These are phyloP conservation scores for Suillus discolor DNA, from an alignment of 768 basidiomycete species.

Conservation along the genomic window DNA sequence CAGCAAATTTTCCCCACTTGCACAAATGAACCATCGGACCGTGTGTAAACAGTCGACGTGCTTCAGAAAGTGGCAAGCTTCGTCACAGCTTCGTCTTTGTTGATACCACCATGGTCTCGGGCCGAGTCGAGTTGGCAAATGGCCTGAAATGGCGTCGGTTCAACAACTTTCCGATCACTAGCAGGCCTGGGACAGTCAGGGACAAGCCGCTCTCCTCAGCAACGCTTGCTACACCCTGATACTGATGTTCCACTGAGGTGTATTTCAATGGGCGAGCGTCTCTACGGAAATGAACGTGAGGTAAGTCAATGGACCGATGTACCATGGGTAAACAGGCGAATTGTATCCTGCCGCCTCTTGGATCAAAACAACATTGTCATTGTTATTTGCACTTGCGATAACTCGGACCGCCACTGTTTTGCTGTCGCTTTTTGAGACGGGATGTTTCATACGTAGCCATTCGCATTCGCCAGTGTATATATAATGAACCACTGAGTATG, in stretches of 20 bases:
- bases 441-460: background rate
- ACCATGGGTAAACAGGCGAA: background rate
- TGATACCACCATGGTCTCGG: background rate
- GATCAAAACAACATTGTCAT: background rate
- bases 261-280: background rate
- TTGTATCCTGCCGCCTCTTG: background rate
- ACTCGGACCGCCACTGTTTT: background rate
- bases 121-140: background rate
- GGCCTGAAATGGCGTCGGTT: background rate
- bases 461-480: background rate
- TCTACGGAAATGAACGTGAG: background rate
- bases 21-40: background rate
- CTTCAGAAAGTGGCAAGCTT: background rate
- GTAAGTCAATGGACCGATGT: background rate
- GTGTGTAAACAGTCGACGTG: background rate
- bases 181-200: background rate
- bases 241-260: background rate
- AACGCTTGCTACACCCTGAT: background rate
- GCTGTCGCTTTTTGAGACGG: background rate
- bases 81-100: background rate
- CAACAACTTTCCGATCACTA: background rate
- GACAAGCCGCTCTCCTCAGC: background rate
- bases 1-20: background rate
- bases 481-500: background rate
- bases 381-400: background rate